Base-by-base conservation (phyloP, 78 protist species). In the Planoprotostelium fungivorum region DNA sequence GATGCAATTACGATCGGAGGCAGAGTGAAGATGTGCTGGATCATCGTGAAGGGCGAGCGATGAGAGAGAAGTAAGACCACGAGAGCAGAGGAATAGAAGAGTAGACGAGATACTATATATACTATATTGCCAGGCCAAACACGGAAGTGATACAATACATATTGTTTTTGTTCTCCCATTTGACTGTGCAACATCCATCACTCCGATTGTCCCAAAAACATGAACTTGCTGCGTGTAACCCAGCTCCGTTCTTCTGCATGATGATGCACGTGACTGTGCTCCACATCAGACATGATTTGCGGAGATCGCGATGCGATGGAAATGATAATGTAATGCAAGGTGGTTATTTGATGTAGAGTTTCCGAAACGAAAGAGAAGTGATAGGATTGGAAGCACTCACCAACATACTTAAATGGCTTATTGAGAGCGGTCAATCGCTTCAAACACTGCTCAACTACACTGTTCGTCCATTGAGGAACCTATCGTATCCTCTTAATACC, bases 201-300 rank as follows among this genome's bases (percentile, higher is more conserved):
- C 89, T 83, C n/a, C 29, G 0, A 36, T 63, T 87, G 89, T 96
- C 97, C 96, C 96, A 96, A 85, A 34, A 92, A 84, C 93, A 91
- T 34, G 88, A 35, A 87, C 89, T 86, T 0, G 96, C 90, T 0
- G 95, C 84, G 90, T 94, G 95, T 29, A 94, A 28, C 0, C 98
- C 98, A 0, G 96, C 95, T 5, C 96, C 96, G 83, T 51, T 90
- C 85, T 93, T 92, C 88, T 96, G 98, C 91, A 89, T 93, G 1
- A 96, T 89, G 31, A 91, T 35, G 89, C 94, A 89, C 35, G 95
- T 88, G 37, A 93, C 96, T 89, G 85, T 39, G 85, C 35, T 23
- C 83, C 28, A 34, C 1, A 37, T 1, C 63, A 87, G 16, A 87
- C 38, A 87, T 1, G 88, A 29, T 29, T 1, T 28, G 37, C 35